These are phyloP conservation scores for Lepidium africanum DNA, from an alignment of 345 rosid genomes.

Conservation along the genomic window DNA sequence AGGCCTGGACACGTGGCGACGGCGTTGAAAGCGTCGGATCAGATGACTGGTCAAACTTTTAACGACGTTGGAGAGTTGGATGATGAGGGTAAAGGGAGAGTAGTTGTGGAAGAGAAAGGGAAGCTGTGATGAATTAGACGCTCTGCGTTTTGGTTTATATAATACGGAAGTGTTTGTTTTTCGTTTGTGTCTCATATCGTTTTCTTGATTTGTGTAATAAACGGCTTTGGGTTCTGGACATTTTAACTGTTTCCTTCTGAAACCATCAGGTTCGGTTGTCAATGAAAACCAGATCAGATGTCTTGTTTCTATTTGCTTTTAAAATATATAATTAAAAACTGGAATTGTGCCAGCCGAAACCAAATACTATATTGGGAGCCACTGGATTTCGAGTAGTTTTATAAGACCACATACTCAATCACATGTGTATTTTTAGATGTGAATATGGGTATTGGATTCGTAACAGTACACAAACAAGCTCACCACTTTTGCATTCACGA, in stretches of 20 bases:
- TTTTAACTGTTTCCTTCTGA: neutral
- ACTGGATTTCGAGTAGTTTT: neutral
- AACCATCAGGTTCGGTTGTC: neutral
- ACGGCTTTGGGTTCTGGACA: neutral
- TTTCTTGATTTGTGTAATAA: constrained; percentile 8
- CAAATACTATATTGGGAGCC: neutral
- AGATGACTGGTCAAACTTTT: constrained; percentile 56
- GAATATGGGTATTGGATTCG: constrained; percentile 1
- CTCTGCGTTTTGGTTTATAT: neutral
- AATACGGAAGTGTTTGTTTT: neutral
- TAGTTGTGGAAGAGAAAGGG: constrained; percentile 9
- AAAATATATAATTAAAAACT: neutral
- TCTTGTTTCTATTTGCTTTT: too few relatives aligned
- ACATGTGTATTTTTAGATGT: neutral
- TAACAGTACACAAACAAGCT: constrained; percentile 6
- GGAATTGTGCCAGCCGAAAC: neutral
- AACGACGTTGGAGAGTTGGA: constrained; percentile 57
- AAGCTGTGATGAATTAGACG: neutral
- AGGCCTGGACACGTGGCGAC: constrained; percentile 29
- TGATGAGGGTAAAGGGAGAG: constrained; percentile 18
- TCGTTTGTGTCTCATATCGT: neutral
- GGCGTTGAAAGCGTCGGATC: constrained; percentile 41
- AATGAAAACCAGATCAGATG: too few relatives aligned
- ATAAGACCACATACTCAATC: neutral
- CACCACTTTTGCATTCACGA: neutral